Conservation (phyloP, 176 grass and related monocot genomes). For the Hyparrhenia diplandra region DNA sequence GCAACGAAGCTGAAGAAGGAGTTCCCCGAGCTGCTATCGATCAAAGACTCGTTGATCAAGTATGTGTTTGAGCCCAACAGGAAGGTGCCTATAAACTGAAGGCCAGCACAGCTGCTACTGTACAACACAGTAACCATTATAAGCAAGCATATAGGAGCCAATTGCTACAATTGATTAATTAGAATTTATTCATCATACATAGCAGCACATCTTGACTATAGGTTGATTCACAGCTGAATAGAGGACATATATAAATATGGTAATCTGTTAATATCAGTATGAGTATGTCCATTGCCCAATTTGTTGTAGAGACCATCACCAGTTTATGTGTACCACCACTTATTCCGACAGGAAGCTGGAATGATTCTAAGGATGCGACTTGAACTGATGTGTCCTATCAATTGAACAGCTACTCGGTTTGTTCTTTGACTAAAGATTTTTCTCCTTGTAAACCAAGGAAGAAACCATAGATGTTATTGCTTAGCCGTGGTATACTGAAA, state of each 20-base stretch:
- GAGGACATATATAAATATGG: slow-evolving; percentile 3
- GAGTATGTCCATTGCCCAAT: slow-evolving; percentile 31
- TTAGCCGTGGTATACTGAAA: not conserved
- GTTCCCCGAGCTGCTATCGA: slow-evolving; percentile 66
- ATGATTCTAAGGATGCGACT: not conserved
- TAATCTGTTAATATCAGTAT: not conserved
- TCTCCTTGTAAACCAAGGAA: too few species aligned
- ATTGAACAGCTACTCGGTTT: not conserved
- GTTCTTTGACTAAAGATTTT: not conserved
- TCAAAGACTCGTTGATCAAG: slow-evolving; percentile 74
- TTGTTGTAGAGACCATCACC: slow-evolving; percentile 28
- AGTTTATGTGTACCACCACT: not conserved
- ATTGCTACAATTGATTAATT: not conserved
- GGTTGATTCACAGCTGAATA: slow-evolving; percentile 15
- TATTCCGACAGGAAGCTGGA: slow-evolving; percentile 26
- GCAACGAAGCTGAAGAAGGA: slow-evolving; percentile 60
- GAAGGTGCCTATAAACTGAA: slow-evolving; percentile 53
- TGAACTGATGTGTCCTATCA: not conserved
- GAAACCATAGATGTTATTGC: too few species aligned
- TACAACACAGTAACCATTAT: slow-evolving; percentile 16
- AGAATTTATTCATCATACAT: slow-evolving; percentile 20
- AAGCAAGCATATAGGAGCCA: slow-evolving; percentile 28
- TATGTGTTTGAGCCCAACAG: too few species aligned
- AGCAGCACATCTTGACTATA: slow-evolving; percentile 7
- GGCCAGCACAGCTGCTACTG: not conserved